Base-by-base conservation (phyloP, 139 green algal genomes). In the Closterium sp. region DNA sequence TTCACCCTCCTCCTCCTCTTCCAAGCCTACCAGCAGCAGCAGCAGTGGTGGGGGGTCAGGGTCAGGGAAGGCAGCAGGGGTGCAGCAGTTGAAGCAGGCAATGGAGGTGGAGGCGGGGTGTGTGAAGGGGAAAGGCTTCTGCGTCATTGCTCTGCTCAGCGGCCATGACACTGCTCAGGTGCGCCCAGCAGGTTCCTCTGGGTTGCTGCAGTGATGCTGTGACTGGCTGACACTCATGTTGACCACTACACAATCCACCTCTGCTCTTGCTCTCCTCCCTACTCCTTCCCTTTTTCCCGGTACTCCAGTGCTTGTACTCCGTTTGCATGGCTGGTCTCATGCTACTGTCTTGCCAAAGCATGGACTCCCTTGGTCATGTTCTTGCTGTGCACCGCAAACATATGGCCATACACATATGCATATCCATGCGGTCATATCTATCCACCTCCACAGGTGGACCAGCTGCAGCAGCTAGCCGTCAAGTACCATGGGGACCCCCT, bases 401-500 rank as follows among this genome's bases (percentile, higher is more conserved):
- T 73, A 11, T 73, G 50, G 4, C 50, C 50, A 27, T 73, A 11
- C 17, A 34, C 32, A 87, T 87, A 4, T 34, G 0, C 84, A 13
- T 4, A 34, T 19, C 19, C 84, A 30, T 87, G 2, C n/a, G n/a
- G n/a, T n/a, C n/a, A n/a, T n/a, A n/a, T n/a, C n/a, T n/a, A n/a
- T n/a, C n/a, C 84, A 5, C 27, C 2, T 24, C 0, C 13, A 5
- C 84, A 87, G 84, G 84, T 87, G 22, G 10, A 21, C 0, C 84
- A 32, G 84, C 84, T 87, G 84, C 84, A 88, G 89, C 31, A 89
- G 89, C 29, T 38, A 27, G 89, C 32, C 24, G 22, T 86, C 84
- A 85, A 88, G 89, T 91, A 45, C 38, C 84, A 88, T 24, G 88
- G 88, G n/a, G 89, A 92, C 73, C 89, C 89, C 13, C 45, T 92